A percentile compares a stretch with the other conserved stretches of the same genome.
These are phyloP conservation scores for Candida glaebosa DNA, from an alignment of 805 yeast genomes.

Conservation along the genomic window DNA sequence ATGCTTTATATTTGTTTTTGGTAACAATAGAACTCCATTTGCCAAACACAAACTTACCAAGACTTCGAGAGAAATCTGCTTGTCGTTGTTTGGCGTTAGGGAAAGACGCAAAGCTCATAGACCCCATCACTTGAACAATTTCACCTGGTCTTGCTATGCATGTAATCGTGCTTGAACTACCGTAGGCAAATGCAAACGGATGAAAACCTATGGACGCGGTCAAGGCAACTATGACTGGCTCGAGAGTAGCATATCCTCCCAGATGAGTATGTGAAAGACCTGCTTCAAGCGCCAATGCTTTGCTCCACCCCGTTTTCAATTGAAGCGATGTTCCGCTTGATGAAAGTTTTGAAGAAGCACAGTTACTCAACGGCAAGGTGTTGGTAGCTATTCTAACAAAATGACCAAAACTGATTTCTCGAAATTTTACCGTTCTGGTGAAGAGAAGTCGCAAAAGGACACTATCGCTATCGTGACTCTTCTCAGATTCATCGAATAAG, in stretches of 20 bases:
- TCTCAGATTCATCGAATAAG: constrained; percentile 2
- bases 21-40: constrained; percentile 1
- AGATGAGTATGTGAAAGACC: neutral
- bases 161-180: constrained; percentile 1
- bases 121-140: constrained; percentile 3
- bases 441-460: neutral
- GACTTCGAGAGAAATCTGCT: neutral
- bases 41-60: constrained; percentile 1
- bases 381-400: neutral
- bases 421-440: constrained; percentile 1
- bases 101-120: constrained; percentile 2
- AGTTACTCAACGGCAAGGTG: constrained; percentile 3
- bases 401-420: neutral
- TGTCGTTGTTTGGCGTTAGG: constrained; percentile 1
- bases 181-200: neutral
- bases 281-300: neutral
- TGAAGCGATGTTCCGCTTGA: neutral
- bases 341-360: constrained; percentile 4
- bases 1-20: neutral
- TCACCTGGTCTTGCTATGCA: constrained; percentile 3
- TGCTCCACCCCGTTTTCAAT: constrained; percentile 2
- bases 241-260: neutral
- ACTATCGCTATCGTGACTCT: neutral
- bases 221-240: neutral
- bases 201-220: neutral